Conservation (phyloP, 257 asterid species). For the Primulina eburnea region DNA sequence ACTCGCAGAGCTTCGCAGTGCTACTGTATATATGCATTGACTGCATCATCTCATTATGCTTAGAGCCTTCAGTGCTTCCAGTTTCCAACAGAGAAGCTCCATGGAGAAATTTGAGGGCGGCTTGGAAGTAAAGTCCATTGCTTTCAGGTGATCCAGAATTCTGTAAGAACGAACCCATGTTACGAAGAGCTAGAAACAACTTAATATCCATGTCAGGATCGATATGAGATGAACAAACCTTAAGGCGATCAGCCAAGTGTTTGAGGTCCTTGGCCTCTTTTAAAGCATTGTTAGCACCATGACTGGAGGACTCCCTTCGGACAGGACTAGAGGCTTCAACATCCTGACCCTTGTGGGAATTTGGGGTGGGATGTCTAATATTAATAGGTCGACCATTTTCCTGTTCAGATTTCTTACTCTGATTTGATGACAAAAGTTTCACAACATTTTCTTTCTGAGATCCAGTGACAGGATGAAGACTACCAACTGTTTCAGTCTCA, state of each 20-base stretch:
- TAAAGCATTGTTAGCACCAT: constrained; percentile 74
- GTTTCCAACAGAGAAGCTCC: constrained; percentile 93
- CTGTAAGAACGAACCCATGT: constrained; percentile 40
- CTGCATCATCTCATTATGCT: constrained; percentile 69
- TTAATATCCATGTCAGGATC: constrained; percentile 1
- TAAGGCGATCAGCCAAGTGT: constrained; percentile 90
- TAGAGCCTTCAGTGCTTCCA: constrained; percentile 64
- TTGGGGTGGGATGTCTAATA: constrained; percentile 56
- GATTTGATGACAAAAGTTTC: constrained; percentile 37
- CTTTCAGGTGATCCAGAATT: constrained; percentile 81
- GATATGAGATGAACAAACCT: constrained; percentile 50
- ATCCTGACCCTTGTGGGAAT: constrained; percentile 57
- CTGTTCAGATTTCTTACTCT: constrained; percentile 57
- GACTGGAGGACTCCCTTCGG: constrained; percentile 79
- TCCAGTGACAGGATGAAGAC: constrained; percentile 46
- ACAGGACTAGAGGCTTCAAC: constrained; percentile 71
- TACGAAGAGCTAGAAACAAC: constrained; percentile 23
- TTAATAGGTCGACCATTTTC: constrained; percentile 42
- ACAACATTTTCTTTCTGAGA: constrained; percentile 55
- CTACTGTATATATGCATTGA: constrained; percentile 79
- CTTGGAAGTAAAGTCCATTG: constrained; percentile 75
- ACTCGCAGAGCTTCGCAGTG: constrained; percentile 99
- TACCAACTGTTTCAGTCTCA: constrained; percentile 47
- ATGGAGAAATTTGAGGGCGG: constrained; percentile 88
- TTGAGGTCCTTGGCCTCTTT: constrained; percentile 97